These are phyloP conservation scores for Rehmannia glutinosa DNA, from an alignment of 257 asterid genomes.

Conservation along the genomic window DNA sequence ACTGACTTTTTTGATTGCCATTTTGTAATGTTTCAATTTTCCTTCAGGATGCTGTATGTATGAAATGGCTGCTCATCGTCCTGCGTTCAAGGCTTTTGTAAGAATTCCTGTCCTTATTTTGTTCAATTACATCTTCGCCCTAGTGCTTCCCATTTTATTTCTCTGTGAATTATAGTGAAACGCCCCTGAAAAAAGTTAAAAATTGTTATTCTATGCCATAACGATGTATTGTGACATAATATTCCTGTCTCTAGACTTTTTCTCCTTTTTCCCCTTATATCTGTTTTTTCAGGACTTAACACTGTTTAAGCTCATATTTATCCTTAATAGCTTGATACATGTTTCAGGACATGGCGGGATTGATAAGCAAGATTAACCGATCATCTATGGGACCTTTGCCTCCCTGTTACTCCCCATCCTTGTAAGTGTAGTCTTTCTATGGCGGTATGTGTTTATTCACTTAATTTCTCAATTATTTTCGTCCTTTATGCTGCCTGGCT, in stretches of 20 bases:
- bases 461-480: not conserved
- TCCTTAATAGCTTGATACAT: conserved; percentile 13
- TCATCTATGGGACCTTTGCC: conserved; percentile 98
- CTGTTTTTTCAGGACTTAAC: no score
- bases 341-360: conserved; percentile 97
- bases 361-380: conserved; percentile 93
- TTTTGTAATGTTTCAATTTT: conserved; percentile 16
- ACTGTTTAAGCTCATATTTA: not conserved
- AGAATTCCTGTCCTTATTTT: conserved; percentile 29
- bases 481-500: no score
- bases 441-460: not conserved
- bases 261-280: no score
- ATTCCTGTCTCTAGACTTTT: not conserved
- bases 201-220: not conserved
- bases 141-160: not conserved
- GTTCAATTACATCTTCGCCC: not conserved
- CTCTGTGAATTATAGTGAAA: not conserved
- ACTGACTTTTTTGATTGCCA: conserved; percentile 1
- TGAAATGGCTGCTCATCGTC: conserved; percentile 99
- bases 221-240: not conserved
- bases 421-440: conserved; percentile 51
- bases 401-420: conserved; percentile 84
- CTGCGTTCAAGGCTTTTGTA: conserved; percentile 98
- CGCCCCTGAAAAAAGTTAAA: not conserved
- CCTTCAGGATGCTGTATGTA: conserved; percentile 92